Evolutionary conservation across 1,139 yeast genomes (phyloP), one percentile per base, ranked within the genome.

Genomic region (Yamadazyma conglobata): DNA sequence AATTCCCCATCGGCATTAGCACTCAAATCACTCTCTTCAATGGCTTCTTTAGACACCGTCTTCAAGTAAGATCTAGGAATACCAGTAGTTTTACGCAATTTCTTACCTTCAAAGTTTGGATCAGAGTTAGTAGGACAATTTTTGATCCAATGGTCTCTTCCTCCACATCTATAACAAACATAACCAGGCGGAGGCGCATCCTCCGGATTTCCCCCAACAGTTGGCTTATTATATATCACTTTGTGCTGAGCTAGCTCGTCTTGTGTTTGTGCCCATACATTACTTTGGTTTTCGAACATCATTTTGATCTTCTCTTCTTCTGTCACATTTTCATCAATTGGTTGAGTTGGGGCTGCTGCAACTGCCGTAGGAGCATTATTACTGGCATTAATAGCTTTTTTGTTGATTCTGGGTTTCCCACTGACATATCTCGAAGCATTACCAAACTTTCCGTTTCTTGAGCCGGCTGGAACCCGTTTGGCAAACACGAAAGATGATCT

Each of bases 141-240:
- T 49, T 85, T 85, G 40, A 93, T 89, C 91, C 95, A 89, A 56
- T 91, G 99, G 40, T 91, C 96, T 56, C 88, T 86, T 28, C 86
- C 88, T 31, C 98, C 98, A 64, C 99, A 91, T 53, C 96, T 72
- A 56, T 91, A 89, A 56, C 98, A 91, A 52, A 89, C 82, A 50
- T 91, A 91, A 1, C 95, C 95, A 4, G 95, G 91, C 1, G 98
- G 98, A 4, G 96, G 96, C 6, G 84, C 77, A 43, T 81, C 84
- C 43, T 77, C 89, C 22, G 73, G 60, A 24, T 55, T 64, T 11
- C 40, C 33, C 38, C 54, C 57, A 9, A 62, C 54, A 18, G 70
- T 55, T 9, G 70, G 73, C 39, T 74, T 76, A 41, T 61, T 58
- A 39, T 70, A 79, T 3, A 82, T 73, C 28, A 84, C 72, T 30